Evolutionary conservation across 768 basidiomycete genomes (phyloP).

Genomic region (Suillus brevipes): DNA sequence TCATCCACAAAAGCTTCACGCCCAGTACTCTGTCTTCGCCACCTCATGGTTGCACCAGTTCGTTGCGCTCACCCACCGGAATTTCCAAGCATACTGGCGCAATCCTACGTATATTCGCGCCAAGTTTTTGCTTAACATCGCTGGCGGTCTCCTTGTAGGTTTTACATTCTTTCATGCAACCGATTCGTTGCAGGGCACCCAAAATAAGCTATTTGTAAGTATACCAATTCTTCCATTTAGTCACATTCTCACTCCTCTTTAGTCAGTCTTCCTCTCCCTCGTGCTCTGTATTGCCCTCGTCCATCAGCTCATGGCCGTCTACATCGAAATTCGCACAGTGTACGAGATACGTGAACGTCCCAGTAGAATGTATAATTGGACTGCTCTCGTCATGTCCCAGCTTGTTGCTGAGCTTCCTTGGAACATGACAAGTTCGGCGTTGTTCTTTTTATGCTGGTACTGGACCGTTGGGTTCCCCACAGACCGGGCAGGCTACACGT

Average conservation of each 20-base stretch:
- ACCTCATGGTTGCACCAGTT: slow-evolving; percentile 55
- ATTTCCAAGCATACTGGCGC: slow-evolving; percentile 50
- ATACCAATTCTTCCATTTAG: slow-evolving; percentile 8
- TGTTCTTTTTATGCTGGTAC: slow-evolving; percentile 70
- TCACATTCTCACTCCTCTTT: background rate
- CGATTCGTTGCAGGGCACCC: slow-evolving; percentile 54
- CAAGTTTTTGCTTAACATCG: slow-evolving; percentile 54
- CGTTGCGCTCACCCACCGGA: slow-evolving; percentile 43
- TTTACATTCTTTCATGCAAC: slow-evolving; percentile 65
- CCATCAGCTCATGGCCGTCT: slow-evolving; percentile 64
- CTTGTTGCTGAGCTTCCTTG: slow-evolving; percentile 59
- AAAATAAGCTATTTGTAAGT: slow-evolving; percentile 65
- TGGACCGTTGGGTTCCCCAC: slow-evolving; percentile 64
- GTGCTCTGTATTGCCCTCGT: slow-evolving; percentile 52
- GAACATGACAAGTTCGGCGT: slow-evolving; percentile 55
- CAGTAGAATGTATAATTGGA: slow-evolving; percentile 66
- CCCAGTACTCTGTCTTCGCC: slow-evolving; percentile 47
- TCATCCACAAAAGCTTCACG: slow-evolving; percentile 36
- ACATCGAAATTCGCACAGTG: slow-evolving; percentile 55
- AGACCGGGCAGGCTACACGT: slow-evolving; percentile 57
- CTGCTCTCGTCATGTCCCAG: slow-evolving; percentile 53
- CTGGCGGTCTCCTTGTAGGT: slow-evolving; percentile 57
- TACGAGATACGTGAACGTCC: slow-evolving; percentile 69
- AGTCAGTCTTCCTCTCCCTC: slow-evolving; percentile 59
- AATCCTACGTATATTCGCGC: slow-evolving; percentile 60